phyloP scores from a whole-genome alignment of 2,329 filamentous ascomycete genomes.

The Colletotrichum magnum region DNA sequence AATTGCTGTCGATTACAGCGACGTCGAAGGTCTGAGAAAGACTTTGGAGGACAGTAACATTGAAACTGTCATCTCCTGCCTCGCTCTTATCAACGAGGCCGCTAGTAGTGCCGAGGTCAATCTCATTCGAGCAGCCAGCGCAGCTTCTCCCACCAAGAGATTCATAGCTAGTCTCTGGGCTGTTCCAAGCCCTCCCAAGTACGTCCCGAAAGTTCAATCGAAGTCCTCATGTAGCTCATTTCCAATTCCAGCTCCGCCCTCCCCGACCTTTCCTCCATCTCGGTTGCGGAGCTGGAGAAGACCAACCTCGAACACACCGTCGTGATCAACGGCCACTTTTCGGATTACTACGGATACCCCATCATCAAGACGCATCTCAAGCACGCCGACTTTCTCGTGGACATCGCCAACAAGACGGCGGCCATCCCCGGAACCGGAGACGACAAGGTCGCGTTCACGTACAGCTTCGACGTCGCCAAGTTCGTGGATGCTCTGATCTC shows the following conservation, averaged over 20 bases:
- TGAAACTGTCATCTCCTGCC: neutral
- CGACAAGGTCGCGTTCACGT: neutral
- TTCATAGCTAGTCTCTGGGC: neutral
- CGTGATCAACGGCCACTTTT: neutral
- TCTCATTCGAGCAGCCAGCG: neutral
- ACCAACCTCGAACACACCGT: neutral
- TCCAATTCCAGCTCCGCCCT: neutral
- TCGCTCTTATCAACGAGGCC: neutral
- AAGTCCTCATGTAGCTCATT: neutral
- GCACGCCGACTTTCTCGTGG: neutral
- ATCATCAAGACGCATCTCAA: neutral
- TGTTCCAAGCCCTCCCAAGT: neutral
- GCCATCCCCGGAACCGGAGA: neutral
- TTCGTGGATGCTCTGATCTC: neutral
- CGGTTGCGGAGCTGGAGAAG: neutral
- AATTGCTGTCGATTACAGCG: neutral
- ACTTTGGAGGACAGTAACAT: neutral
- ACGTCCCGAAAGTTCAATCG: neutral
- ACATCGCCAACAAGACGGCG: neutral
- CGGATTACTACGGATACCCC: neutral
- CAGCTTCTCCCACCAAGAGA: neutral
- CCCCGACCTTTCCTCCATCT: neutral
- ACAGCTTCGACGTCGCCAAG: constrained; percentile 1
- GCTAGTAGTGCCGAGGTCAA: neutral
- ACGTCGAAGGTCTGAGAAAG: neutral